Base-by-base conservation (phyloP, 208 protist genomes). In the Blechomonas ayalai region DNA sequence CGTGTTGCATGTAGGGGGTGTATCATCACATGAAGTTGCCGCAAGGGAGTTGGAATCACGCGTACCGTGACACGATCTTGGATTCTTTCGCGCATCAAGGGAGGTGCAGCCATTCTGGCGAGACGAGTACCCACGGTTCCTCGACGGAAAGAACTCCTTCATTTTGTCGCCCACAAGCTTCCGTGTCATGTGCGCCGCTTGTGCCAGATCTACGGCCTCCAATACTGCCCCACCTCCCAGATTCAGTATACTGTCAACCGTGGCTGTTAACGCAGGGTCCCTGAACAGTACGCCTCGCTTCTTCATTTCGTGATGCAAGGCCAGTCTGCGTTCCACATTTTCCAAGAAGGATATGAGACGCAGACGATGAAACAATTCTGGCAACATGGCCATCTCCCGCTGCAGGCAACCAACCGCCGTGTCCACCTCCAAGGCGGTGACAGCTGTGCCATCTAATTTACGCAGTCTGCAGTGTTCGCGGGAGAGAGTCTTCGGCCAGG, bases 401-500 rank as follows among this genome's bases (percentile, higher is more conserved):
- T 69, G 64, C 16, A 92, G 60, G 52, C 71, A 83, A 13, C 67
- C 10, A 4, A 63, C 43, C 9, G 67, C 61, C 32, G 53, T 44
- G 23, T 67, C 49, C 20, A 92, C 53, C 29, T 87, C 69, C 7
- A 54, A 44, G 2, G 53, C 31, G 0, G 61, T 63, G 28, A 90
- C 72, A 1, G 52, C 13, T 0, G 26, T 22, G 15, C 62, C 63
- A 55, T 93, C 85, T 4, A 93, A 59, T 47, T 84, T 82, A 13
- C 62, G 61, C 23, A 93, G 67, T 2, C 81, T 73, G 43, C 83
- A 92, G 19, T 62, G 62, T 18, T 54, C 55, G 0, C 52, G 29
- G 4, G 66, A 43, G n/a, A 90, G 40, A 16, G 52, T 53, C 4
- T 82, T 52, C 7, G 81, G 82, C 73, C 76, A 87, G 19, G 72